Conservation (phyloP, 192 early-diverging fungal species). For the Backusella circina region DNA sequence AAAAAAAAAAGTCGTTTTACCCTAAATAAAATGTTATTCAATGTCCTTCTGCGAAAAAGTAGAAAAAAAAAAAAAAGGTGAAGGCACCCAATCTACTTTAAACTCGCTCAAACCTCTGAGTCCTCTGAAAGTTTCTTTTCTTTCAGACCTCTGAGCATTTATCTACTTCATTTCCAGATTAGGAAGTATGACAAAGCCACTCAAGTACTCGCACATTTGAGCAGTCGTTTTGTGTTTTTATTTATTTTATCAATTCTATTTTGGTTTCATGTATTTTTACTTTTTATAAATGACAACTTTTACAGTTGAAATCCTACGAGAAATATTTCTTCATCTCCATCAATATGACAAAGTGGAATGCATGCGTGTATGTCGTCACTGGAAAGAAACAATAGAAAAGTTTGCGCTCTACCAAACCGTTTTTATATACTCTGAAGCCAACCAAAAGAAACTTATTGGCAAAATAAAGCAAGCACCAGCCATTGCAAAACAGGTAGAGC, state of each 20-base stretch:
- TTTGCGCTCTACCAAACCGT: not conserved
- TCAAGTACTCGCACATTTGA: too few species aligned
- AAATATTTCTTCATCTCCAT: not conserved
- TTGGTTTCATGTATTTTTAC: not conserved
- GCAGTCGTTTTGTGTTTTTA: not conserved
- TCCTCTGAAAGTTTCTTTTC: too few species aligned
- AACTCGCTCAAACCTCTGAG: too few species aligned
- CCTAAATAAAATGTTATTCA: too few species aligned
- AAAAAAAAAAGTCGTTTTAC: too few species aligned
- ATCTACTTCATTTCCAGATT: too few species aligned
- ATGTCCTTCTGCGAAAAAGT: too few species aligned
- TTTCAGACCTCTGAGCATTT: too few species aligned
- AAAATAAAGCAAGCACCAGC: not conserved
- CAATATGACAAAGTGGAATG: not conserved
- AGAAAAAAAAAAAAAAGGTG: too few species aligned
- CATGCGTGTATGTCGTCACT: not conserved
- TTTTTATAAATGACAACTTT: not conserved
- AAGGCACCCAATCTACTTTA: too few species aligned
- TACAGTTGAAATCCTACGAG: not conserved
- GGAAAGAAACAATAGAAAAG: not conserved
- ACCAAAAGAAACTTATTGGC: not conserved
- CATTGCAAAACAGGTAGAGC: not conserved
- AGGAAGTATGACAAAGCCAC: too few species aligned
- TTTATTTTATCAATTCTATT: not conserved
- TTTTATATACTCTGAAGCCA: not conserved